Conservation (phyloP, 1,284 basidiomycete genomes). For the Xanthoconium separans region DNA sequence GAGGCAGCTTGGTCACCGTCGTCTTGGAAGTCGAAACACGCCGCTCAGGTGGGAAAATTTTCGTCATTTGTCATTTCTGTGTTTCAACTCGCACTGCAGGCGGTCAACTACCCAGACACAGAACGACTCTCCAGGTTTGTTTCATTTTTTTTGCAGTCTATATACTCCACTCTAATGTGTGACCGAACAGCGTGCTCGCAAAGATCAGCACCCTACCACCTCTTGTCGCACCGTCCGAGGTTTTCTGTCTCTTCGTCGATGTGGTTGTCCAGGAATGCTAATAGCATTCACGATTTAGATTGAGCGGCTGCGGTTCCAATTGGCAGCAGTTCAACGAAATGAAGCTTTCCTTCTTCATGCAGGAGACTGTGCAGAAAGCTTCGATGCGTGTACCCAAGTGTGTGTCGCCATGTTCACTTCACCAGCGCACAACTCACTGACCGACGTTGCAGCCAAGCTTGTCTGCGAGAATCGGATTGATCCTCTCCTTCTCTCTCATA, state of each 20-base stretch:
- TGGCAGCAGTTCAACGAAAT: slow-evolving; percentile 79
- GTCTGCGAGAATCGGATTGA: slow-evolving; percentile 90
- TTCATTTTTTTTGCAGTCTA: neutral
- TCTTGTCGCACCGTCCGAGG: slow-evolving; percentile 87
- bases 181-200: slow-evolving; percentile 58
- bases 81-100: slow-evolving; percentile 22
- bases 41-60: slow-evolving; percentile 45
- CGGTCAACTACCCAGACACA: slow-evolving; percentile 39
- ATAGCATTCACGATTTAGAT: slow-evolving; percentile 52
- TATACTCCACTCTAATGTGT: neutral
- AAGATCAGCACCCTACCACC: slow-evolving; percentile 81
- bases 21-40: slow-evolving; percentile 52
- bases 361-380: slow-evolving; percentile 96
- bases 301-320: slow-evolving; percentile 79
- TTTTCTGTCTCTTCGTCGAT: slow-evolving; percentile 17
- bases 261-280: slow-evolving; percentile 1
- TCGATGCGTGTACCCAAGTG: slow-evolving; percentile 87
- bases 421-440: neutral
- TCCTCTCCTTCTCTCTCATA: slow-evolving; percentile 93
- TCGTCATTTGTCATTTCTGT: slow-evolving; percentile 1
- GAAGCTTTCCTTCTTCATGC: slow-evolving; percentile 95
- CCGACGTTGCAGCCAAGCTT: slow-evolving; percentile 75
- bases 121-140: slow-evolving; percentile 34
- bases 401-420: neutral
- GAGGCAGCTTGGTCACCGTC: slow-evolving; percentile 44